Evolutionary conservation across 1,139 yeast genomes (phyloP).

Genomic region (Pichia sp.): DNA sequence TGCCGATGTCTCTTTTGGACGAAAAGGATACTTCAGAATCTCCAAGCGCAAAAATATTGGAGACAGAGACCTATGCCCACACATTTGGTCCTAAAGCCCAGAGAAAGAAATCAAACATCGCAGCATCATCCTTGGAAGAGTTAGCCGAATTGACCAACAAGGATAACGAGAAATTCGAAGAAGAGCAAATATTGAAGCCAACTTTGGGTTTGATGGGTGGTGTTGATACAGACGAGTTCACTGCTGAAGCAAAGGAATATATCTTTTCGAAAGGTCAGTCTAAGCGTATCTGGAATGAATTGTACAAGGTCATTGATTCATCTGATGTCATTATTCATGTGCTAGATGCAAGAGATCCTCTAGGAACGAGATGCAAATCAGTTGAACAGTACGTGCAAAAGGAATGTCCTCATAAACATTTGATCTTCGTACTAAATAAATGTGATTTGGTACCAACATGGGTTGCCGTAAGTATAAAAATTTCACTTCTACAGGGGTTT

Average conservation of each 20-base stretch:
- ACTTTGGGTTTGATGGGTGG: constrained; percentile 81
- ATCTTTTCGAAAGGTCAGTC: constrained; percentile 97
- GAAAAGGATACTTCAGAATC: constrained; percentile 66
- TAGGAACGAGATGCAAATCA: constrained; percentile 90
- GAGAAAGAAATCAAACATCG: constrained; percentile 80
- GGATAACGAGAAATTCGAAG: constrained; percentile 62
- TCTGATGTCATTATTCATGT: constrained; percentile 96
- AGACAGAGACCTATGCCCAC: constrained; percentile 76
- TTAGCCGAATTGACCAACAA: constrained; percentile 59
- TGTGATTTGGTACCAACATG: constrained; percentile 98
- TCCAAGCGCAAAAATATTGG: constrained; percentile 76
- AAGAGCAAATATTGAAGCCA: constrained; percentile 67
- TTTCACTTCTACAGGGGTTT: not conserved
- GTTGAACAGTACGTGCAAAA: constrained; percentile 90
- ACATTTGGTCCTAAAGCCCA: constrained; percentile 96
- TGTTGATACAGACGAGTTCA: constrained; percentile 63
- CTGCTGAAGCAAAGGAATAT: constrained; percentile 89
- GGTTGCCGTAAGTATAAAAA: constrained; percentile 86
- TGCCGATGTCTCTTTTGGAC: constrained; percentile 92
- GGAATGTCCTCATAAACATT: constrained; percentile 95
- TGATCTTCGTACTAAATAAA: constrained; percentile 90
- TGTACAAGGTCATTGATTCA: constrained; percentile 94
- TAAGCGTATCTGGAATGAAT: constrained; percentile 97
- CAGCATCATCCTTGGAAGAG: constrained; percentile 75
- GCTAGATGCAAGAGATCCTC: constrained; percentile 94